Percentiles rank a stretch among this genome's conserved stretches.
Evolutionary conservation across 2,329 filamentous ascomycete species (phyloP).

Genomic region (Aspergillus hortae): DNA sequence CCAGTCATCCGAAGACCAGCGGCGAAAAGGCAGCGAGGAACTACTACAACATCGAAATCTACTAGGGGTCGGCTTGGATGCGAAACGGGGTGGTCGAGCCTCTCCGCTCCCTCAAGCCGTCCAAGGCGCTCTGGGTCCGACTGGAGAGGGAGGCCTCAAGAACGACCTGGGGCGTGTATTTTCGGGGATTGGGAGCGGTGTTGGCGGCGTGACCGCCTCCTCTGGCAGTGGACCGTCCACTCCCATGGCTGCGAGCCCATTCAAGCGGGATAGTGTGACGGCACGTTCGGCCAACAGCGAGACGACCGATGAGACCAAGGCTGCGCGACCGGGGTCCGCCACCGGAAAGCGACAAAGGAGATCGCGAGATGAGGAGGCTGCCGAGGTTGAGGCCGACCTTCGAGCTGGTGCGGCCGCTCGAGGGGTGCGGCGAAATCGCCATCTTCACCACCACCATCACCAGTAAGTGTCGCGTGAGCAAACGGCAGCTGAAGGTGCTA

Average conservation of each 20-base stretch:
- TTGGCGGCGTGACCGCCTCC: constrained; percentile 52
- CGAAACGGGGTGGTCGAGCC: constrained; percentile 75
- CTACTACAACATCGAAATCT: constrained; percentile 63
- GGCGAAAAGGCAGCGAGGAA: constrained; percentile 50
- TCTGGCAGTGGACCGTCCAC: constrained; percentile 52
- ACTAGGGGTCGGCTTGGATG: constrained; percentile 68
- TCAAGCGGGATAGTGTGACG: constrained; percentile 48
- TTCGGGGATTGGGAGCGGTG: constrained; percentile 77
- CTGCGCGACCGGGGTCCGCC: constrained; percentile 41
- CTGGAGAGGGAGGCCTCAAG: constrained; percentile 84
- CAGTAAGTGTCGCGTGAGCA: constrained; percentile 40
- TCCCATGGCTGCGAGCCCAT: constrained; percentile 52
- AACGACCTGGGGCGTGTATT: constrained; percentile 94
- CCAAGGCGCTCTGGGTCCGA: constrained; percentile 78
- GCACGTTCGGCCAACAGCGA: constrained; percentile 42
- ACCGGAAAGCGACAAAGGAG: constrained; percentile 62
- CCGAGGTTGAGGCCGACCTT: constrained; percentile 63
- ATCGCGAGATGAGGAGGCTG: constrained; percentile 69
- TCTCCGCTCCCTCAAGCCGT: constrained; percentile 92
- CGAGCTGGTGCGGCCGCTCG: constrained; percentile 61
- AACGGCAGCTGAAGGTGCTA: constrained; percentile 12
- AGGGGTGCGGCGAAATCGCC: constrained; percentile 58
- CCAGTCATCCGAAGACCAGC: constrained; percentile 34
- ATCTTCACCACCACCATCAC: constrained; percentile 57
- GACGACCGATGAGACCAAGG: constrained; percentile 37